A percentile compares a stretch with the other conserved stretches of the same genome.
phyloP scores from a whole-genome alignment of 495 filamentous ascomycete species.

The Terfezia claveryi region DNA sequence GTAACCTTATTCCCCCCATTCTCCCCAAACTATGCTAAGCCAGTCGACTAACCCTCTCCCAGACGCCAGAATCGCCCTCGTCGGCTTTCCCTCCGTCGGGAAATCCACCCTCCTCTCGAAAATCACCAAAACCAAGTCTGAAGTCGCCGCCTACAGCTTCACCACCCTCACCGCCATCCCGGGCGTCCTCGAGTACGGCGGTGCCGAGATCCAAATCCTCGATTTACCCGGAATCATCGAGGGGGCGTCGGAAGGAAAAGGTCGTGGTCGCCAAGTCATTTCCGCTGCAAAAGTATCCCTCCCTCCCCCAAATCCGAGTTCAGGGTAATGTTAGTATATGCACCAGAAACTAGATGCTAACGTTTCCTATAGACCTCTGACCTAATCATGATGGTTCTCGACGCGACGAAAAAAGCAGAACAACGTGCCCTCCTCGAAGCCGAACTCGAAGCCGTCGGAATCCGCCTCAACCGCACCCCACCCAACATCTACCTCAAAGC shows the following conservation, averaged over 20 bases:
- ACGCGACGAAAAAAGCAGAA: slow-evolving; percentile 92
- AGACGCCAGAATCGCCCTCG: slow-evolving; percentile 89
- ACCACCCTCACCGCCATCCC: slow-evolving; percentile 96
- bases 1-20: neutral
- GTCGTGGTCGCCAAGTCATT: slow-evolving; percentile 88
- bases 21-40: neutral
- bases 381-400: slow-evolving; percentile 86
- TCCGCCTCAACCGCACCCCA: slow-evolving; percentile 75
- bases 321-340: neutral
- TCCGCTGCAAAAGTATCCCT: slow-evolving; percentile 53
- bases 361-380: slow-evolving; percentile 55
- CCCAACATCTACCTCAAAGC: slow-evolving; percentile 98
- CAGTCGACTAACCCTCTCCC: too few relatives aligned
- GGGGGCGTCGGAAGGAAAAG: slow-evolving; percentile 89
- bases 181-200: slow-evolving; percentile 92
- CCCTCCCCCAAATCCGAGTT: neutral
- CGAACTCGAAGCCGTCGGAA: slow-evolving; percentile 91
- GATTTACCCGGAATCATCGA: slow-evolving; percentile 99
- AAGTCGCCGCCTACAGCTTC: slow-evolving; percentile 92
- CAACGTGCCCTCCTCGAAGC: slow-evolving; percentile 76
- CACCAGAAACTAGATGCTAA: neutral
- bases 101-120: slow-evolving; percentile 98
- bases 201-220: slow-evolving; percentile 93
- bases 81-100: slow-evolving; percentile 94
- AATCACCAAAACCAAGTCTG: slow-evolving; percentile 94